Evolutionary conservation across 2,329 filamentous ascomycete species (phyloP), one percentile per base, ranked within the genome.

Genomic region (Neocucurbitaria cava): DNA sequence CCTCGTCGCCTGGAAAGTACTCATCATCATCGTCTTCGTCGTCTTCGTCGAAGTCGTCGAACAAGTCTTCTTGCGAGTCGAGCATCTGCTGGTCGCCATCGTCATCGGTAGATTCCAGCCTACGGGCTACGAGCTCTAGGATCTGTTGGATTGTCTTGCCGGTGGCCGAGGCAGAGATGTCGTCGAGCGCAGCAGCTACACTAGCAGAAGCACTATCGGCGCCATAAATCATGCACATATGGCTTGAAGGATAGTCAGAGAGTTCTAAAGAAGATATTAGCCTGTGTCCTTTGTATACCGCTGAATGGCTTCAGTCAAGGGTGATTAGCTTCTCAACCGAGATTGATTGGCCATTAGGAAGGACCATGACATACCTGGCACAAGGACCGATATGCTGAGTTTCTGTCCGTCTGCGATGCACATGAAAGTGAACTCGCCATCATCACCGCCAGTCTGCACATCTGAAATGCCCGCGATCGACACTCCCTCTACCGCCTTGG

Each of bases 371-470:
- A 15, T 64, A 70, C 70, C 70, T 45, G 71, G 68, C 15, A 76
- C 50, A 39, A 74, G 46, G 18, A 74, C 78, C n/a, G 78, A 79
- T 43, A 80, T 68, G 24, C 66, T 64, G 49, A 77, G 61, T 5
- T 69, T 51, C 18, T 63, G 63, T 31, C 67, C 71, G 30, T 70
- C 62, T 5, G 69, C 65, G 20, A 66, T 50, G 30, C 76, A 75
- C 38, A 68, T 79, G 70, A 94, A 89, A 13, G 82, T 82, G 52
- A 96, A 80, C 52, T 90, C 86, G 46, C 89, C 90, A 72, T 94
- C 89, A 28, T 89, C 88, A 5, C 87, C 85, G 15, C 89, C 89
- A 31, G 79, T 77, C 30, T 77, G 76, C 21, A 96, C 76, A 30
- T 80, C 69, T 43, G 76, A 76, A 43, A 95, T 78, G 44, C 81